Percentiles rank a stretch among this genome's conserved stretches.
These are phyloP conservation scores for Phytophthora fragariaefolia DNA, from an alignment of 352 stramenopile species.

Conservation along the genomic window DNA sequence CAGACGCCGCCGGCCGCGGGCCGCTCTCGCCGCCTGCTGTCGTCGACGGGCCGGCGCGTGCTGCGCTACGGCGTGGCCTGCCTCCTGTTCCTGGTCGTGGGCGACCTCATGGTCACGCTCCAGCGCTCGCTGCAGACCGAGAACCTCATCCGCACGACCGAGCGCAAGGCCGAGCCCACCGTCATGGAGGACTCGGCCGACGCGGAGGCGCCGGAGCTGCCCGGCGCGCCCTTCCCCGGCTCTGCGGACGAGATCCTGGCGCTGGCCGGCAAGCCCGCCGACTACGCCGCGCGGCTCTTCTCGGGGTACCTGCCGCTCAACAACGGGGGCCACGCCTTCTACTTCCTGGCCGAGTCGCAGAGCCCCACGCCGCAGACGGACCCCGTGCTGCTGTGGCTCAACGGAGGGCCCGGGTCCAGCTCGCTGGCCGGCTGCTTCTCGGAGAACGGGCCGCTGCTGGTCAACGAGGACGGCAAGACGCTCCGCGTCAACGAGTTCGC, in stretches of 20 bases:
- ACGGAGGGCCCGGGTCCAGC: conserved; percentile 65
- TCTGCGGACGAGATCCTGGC: conserved; percentile 54
- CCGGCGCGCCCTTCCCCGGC: conserved; percentile 38
- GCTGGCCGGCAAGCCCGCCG: conserved; percentile 47
- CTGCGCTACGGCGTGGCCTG: conserved; percentile 34
- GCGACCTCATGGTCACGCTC: conserved; percentile 43
- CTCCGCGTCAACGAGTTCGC: conserved; percentile 57
- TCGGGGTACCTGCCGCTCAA: conserved; percentile 61
- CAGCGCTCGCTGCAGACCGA: conserved; percentile 38
- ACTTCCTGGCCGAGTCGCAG: conserved; percentile 76
- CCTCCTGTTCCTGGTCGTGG: conserved; percentile 37
- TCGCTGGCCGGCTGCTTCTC: conserved; percentile 69
- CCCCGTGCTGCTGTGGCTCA: conserved; percentile 75
- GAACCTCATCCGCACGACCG: conserved; percentile 28
- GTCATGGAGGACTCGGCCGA: conserved; percentile 31
- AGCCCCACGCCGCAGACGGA: conserved; percentile 43
- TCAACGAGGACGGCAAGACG: conserved; percentile 55
- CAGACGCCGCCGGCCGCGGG: conserved; percentile 22
- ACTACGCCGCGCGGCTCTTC: conserved; percentile 62
- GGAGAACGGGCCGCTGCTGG: conserved; percentile 75
- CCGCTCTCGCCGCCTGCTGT: conserved; percentile 32
- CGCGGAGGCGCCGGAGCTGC: conserved; percentile 6
- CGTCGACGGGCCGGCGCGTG: conserved; percentile 24
- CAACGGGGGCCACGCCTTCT: conserved; percentile 71
- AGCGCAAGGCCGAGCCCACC: conserved; percentile 11